phyloP scores from a whole-genome alignment of 305 asterid species.

The Fraxinus platypoda region DNA sequence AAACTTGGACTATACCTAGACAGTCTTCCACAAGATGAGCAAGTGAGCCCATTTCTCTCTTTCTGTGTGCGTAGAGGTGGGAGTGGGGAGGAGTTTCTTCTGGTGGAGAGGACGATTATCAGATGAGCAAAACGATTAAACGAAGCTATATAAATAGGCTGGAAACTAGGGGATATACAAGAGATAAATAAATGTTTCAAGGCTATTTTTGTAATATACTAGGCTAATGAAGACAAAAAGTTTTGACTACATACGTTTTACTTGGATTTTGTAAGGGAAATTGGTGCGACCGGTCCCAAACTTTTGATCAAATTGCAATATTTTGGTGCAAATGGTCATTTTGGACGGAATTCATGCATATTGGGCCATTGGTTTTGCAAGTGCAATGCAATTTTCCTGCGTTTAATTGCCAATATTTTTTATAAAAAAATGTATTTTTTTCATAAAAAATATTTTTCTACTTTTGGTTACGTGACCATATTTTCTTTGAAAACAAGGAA shows the following conservation, averaged over 20 bases:
- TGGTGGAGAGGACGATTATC: constrained; percentile 1
- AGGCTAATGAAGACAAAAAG: background rate
- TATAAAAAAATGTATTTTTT: too few relatives aligned
- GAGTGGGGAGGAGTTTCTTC: background rate
- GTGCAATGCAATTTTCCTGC: too few relatives aligned
- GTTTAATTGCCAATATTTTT: too few relatives aligned
- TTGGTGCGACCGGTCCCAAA: background rate
- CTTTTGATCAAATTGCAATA: background rate
- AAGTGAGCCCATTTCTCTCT: constrained; percentile 49
- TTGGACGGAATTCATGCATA: background rate
- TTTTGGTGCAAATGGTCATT: background rate
- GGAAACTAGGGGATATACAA: background rate
- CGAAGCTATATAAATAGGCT: constrained; percentile 27
- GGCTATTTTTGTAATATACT: background rate
- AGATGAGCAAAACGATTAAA: background rate
- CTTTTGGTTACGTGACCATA: too few relatives aligned
- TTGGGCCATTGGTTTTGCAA: background rate
- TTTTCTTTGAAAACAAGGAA: too few relatives aligned
- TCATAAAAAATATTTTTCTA: too few relatives aligned
- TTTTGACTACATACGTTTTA: background rate
- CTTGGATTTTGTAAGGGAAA: background rate
- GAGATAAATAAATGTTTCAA: background rate
- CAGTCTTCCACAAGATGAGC: constrained; percentile 56
- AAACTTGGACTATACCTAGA: constrained; percentile 46
- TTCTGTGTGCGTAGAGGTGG: background rate